Evolutionary conservation across 805 yeast species (phyloP), one percentile per base, ranked within the genome.

Genomic region (Yamadazyma philogaea): DNA sequence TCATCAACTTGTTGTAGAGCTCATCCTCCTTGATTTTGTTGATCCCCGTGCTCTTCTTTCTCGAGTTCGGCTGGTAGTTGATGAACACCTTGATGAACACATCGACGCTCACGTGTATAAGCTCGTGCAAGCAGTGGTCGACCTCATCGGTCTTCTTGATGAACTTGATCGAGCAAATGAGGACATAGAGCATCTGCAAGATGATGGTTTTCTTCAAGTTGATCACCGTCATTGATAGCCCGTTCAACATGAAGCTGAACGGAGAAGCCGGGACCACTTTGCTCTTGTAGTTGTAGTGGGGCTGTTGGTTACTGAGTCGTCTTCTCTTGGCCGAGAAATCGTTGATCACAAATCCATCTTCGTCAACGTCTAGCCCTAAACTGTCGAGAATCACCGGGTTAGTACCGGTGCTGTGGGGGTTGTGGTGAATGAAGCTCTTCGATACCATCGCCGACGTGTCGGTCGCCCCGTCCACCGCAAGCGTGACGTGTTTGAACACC

Each of bases 301-400:
- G 37, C 33, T 39, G 18, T 14, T 46, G 44, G 21, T 32, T 44
- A 34, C 49, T 47, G 7, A 47, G 37, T 43, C 55, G 58, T 37
- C 66, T 56, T 39, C 72, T 52, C 49, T 67, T 68, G 3, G 62
- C 71, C 6, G 67, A 63, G 47, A 68, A 69, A 52, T 69, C 74
- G 45, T 70, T 70, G 12, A 69, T 67, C 5, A 70, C 68, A 51
- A 68, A 68, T 18, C 75, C 75, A 47, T 69, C 75, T 36, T 70
- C 74, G 44, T 70, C 72, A 15, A 66, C 63, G 49, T 67, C 72
- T 21, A 68, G 46, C 7, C 69, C 72, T 38, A 66, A 56, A 44
- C 65, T 61, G 36, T 61, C 66, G 57, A 65, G 58, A n/a, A 64
- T 60, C 6, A 57, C 49, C 7, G 57, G 53, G 27, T 49, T 49